These are phyloP conservation scores for Emiliania huxleyi DNA, from an alignment of 78 protist genomes.

Conservation along the genomic window DNA sequence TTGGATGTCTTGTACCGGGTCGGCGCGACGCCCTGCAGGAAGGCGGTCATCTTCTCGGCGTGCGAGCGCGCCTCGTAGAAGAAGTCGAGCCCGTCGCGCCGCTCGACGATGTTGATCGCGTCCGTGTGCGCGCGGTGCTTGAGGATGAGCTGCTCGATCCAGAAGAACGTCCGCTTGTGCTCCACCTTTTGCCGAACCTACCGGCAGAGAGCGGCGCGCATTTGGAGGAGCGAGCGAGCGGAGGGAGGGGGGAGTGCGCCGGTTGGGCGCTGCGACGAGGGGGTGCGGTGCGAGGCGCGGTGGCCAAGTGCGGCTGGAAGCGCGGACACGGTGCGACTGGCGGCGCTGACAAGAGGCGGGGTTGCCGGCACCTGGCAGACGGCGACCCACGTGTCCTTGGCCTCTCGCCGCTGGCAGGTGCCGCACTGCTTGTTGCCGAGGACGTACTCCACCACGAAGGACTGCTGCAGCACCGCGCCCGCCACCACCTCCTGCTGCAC, in stretches of 20 bases:
- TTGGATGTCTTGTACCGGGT: background rate
- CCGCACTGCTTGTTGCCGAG: constrained; percentile 83
- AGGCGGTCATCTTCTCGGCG: constrained; percentile 79
- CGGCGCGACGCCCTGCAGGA: constrained; percentile 73
- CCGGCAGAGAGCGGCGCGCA: no score
- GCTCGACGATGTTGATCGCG: constrained; percentile 66
- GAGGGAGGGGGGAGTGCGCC: no score
- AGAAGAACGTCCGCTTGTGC: constrained; percentile 93
- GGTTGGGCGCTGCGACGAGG: no score
- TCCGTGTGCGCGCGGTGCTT: constrained; percentile 85
- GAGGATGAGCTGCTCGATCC: constrained; percentile 95
- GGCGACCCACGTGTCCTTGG: constrained; percentile 94
- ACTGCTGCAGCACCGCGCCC: constrained; percentile 72
- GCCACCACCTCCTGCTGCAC: constrained; percentile 89
- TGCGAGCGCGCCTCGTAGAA: constrained; percentile 66
- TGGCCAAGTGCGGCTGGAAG: no score
- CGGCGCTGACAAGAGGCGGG: no score
- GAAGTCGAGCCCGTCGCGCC: constrained; percentile 94
- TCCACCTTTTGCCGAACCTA: constrained; percentile 95
- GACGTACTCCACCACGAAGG: constrained; percentile 85
- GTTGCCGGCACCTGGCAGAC: constrained; percentile 88
- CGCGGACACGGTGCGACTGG: no score
- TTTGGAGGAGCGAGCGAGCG: no score
- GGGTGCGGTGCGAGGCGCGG: no score
- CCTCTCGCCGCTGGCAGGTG: constrained; percentile 74